These are phyloP conservation scores for Magnusiomyces fungicola DNA, from an alignment of 1,139 yeast genomes.

Conservation along the genomic window DNA sequence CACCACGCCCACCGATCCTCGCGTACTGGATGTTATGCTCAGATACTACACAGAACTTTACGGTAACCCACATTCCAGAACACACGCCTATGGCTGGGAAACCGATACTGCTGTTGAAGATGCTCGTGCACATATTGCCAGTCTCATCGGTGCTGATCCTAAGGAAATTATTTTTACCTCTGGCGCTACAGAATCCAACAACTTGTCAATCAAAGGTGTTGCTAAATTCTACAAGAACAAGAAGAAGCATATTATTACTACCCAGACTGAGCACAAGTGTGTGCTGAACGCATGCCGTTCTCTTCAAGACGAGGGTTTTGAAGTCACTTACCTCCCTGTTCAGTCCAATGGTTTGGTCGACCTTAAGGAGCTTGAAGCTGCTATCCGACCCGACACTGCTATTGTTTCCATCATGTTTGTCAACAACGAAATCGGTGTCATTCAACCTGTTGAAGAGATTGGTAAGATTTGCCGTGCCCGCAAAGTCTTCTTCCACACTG, in stretches of 20 bases:
- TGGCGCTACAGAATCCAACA: constrained; percentile 97
- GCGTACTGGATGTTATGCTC: constrained; percentile 92
- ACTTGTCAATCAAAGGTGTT: constrained; percentile 91
- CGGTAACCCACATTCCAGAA: constrained; percentile 96
- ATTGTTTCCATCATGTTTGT: constrained; percentile 96
- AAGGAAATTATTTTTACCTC: constrained; percentile 95
- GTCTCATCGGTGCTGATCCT: constrained; percentile 84
- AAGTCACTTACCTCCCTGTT: constrained; percentile 88
- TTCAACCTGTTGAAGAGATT: constrained; percentile 92
- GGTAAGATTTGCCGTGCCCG: constrained; percentile 79
- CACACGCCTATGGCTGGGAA: constrained; percentile 99
- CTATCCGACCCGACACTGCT: constrained; percentile 86
- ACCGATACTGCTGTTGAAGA: constrained; percentile 85
- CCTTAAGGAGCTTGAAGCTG: constrained; percentile 67
- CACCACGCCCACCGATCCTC: constrained; percentile 95
- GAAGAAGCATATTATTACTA: constrained; percentile 88
- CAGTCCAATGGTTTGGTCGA: constrained; percentile 69
- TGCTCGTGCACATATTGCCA: constrained; percentile 77
- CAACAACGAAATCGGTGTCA: constrained; percentile 95
- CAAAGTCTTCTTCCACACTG: constrained; percentile 96
- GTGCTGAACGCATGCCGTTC: constrained; percentile 93
- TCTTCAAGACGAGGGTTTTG: constrained; percentile 94
- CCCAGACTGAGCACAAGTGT: constrained; percentile 97
- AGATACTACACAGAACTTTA: constrained; percentile 87
- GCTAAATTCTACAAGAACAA: constrained; percentile 86